Evolutionary conservation across 2,329 filamentous ascomycete species (phyloP).

Genomic region (Setomelanomma holmii): DNA sequence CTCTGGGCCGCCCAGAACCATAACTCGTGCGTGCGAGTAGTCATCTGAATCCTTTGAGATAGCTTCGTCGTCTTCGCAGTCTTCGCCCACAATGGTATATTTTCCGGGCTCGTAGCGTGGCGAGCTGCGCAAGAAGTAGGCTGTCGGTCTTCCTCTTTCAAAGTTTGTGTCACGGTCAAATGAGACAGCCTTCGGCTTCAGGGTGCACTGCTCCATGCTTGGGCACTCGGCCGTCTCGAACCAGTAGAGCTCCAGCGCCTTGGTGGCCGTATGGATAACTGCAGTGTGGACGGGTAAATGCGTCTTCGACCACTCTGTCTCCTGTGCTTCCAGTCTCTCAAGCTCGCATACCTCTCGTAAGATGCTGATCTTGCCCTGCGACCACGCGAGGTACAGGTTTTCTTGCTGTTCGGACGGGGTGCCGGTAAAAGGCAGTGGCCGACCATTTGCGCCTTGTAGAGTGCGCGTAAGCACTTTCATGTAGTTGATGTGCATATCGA

Average conservation of each 20-base stretch:
- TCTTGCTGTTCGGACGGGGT: slow-evolving; percentile 31
- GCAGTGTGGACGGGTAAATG: slow-evolving; percentile 13
- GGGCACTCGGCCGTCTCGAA: slow-evolving; percentile 15
- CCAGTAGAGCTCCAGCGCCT: slow-evolving; percentile 37
- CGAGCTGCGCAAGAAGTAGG: slow-evolving; percentile 34
- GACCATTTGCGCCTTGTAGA: slow-evolving; percentile 29
- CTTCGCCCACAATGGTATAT: slow-evolving; percentile 17
- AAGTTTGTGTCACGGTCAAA: slow-evolving; percentile 33
- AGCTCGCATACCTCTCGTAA: slow-evolving; percentile 27
- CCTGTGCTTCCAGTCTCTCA: slow-evolving; percentile 28
- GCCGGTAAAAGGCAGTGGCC: slow-evolving; percentile 24
- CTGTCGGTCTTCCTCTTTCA: slow-evolving; percentile 24
- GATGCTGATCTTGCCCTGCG: slow-evolving; percentile 29
- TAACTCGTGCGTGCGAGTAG: slow-evolving; percentile 14
- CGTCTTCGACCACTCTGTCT: slow-evolving; percentile 24
- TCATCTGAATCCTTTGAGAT: slow-evolving; percentile 31
- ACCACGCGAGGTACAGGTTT: slow-evolving; percentile 30
- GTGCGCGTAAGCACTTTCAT: slow-evolving; percentile 30
- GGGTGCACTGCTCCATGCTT: background rate
- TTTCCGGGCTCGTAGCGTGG: slow-evolving; percentile 41
- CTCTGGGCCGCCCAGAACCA: slow-evolving; percentile 3
- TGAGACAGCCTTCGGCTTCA: slow-evolving; percentile 17
- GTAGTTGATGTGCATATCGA: slow-evolving; percentile 36
- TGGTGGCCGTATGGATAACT: slow-evolving; percentile 30
- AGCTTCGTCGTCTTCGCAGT: slow-evolving; percentile 13